These are phyloP conservation scores for Eucalyptus regnans DNA, from an alignment of 345 rosid species.

Conservation along the genomic window DNA sequence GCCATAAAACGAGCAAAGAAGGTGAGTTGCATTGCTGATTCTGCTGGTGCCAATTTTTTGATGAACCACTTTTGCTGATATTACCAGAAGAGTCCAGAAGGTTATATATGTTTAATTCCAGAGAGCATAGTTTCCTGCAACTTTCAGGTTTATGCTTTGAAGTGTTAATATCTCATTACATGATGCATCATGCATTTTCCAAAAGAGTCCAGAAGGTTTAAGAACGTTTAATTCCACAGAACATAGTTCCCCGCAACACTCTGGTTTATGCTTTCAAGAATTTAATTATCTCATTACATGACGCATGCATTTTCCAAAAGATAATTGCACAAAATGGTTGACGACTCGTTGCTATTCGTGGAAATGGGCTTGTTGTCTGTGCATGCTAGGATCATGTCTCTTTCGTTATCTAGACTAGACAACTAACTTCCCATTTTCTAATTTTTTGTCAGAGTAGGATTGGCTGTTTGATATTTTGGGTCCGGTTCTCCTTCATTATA, in stretches of 20 bases:
- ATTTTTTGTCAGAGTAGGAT: background rate
- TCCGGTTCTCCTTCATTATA: background rate
- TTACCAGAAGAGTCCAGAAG: background rate
- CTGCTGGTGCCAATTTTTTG: background rate
- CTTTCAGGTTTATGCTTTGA: background rate
- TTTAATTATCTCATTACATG: background rate
- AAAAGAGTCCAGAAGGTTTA: background rate
- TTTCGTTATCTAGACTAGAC: background rate
- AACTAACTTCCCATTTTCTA: background rate
- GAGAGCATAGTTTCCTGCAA: background rate
- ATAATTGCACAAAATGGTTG: background rate
- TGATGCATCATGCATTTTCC: background rate
- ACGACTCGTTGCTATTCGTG: background rate
- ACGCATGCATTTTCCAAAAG: background rate
- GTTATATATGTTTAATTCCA: background rate
- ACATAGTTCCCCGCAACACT: background rate
- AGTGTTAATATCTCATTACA: background rate
- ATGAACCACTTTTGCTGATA: background rate
- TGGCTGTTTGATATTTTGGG: background rate
- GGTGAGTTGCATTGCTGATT: slow-evolving; percentile 19
- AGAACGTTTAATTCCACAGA: background rate
- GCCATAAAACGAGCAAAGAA: slow-evolving; percentile 97
- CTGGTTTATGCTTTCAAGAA: background rate
- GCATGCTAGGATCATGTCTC: background rate
- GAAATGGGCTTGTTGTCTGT: background rate